phyloP scores from a whole-genome alignment of 768 basidiomycete species.

The Lanmaoa rubissima region DNA sequence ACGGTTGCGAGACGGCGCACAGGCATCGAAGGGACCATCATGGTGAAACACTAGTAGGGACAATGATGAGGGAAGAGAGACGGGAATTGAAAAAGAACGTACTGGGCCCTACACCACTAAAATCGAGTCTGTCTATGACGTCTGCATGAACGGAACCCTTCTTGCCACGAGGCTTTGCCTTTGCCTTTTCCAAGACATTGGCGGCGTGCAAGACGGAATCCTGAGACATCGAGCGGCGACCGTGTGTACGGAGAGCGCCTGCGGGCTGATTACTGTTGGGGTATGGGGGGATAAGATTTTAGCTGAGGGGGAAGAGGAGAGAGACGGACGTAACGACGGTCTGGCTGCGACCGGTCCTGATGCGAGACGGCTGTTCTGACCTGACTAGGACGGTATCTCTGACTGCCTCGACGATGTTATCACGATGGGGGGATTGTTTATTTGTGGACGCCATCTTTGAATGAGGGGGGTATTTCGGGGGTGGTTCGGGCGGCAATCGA shows the following conservation, averaged over 20 bases:
- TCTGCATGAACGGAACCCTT: slow-evolving; percentile 84
- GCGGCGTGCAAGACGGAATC: slow-evolving; percentile 43
- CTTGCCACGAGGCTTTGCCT: slow-evolving; percentile 50
- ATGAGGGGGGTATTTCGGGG: slow-evolving; percentile 29
- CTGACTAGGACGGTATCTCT: slow-evolving; percentile 66
- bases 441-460: slow-evolving; percentile 26
- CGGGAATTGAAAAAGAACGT: slow-evolving; percentile 33
- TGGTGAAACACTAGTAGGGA: slow-evolving; percentile 76
- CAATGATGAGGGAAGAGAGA: not conserved
- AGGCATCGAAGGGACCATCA: slow-evolving; percentile 90
- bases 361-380: slow-evolving; percentile 41
- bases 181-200: slow-evolving; percentile 44
- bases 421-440: slow-evolving; percentile 35
- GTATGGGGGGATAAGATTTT: slow-evolving; percentile 19
- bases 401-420: slow-evolving; percentile 58
- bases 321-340: slow-evolving; percentile 39
- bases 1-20: slow-evolving; percentile 85
- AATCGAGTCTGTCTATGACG: slow-evolving; percentile 87
- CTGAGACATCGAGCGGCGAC: slow-evolving; percentile 49
- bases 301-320: slow-evolving; percentile 2
- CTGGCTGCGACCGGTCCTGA: slow-evolving; percentile 56
- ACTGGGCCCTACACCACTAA: slow-evolving; percentile 83
- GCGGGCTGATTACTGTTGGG: slow-evolving; percentile 23
- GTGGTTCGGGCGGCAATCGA: slow-evolving; percentile 41
- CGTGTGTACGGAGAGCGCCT: slow-evolving; percentile 25